These are phyloP conservation scores for Diaporthe sp. DNA, from an alignment of 2,329 filamentous ascomycete genomes.

Conservation along the genomic window DNA sequence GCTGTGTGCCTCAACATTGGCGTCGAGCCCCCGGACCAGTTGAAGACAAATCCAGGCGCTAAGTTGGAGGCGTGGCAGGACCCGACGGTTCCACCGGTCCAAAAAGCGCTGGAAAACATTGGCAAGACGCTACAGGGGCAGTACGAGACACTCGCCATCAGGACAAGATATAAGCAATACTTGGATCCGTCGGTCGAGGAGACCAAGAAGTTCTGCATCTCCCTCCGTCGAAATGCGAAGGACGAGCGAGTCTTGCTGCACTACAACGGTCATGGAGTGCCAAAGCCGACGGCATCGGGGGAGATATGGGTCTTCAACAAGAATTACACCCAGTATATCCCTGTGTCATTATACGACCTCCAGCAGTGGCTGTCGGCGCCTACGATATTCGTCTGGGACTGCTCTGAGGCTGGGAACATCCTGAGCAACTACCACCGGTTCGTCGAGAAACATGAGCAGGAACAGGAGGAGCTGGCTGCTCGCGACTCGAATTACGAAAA, in stretches of 20 bases:
- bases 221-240: slow-evolving; percentile 90
- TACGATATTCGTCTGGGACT: slow-evolving; percentile 97
- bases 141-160: slow-evolving; percentile 94
- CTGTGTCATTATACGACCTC: slow-evolving; percentile 93
- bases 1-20: slow-evolving; percentile 97
- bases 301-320: slow-evolving; percentile 99
- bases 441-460: slow-evolving; percentile 93
- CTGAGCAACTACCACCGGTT: slow-evolving; percentile 95
- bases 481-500: slow-evolving; percentile 88
- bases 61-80: slow-evolving; percentile 98
- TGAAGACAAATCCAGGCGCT: slow-evolving; percentile 94
- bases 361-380: slow-evolving; percentile 97
- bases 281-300: slow-evolving; percentile 93
- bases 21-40: slow-evolving; percentile 95
- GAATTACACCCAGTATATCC: slow-evolving; percentile 98
- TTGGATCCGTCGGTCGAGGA: slow-evolving; percentile 97
- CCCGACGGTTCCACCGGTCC: slow-evolving; percentile 82
- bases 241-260: slow-evolving; percentile 97
- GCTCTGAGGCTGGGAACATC: slow-evolving; percentile 96
- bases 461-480: slow-evolving; percentile 82
- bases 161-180: slow-evolving; percentile 98
- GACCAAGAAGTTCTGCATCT: slow-evolving; percentile 95
- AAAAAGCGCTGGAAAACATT: slow-evolving; percentile 93
- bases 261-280: slow-evolving; percentile 98
- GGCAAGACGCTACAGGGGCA: slow-evolving; percentile 96